Evolutionary conservation across 2,329 filamentous ascomycete genomes (phyloP).

Genomic region (Cladophialophora psammophila): DNA sequence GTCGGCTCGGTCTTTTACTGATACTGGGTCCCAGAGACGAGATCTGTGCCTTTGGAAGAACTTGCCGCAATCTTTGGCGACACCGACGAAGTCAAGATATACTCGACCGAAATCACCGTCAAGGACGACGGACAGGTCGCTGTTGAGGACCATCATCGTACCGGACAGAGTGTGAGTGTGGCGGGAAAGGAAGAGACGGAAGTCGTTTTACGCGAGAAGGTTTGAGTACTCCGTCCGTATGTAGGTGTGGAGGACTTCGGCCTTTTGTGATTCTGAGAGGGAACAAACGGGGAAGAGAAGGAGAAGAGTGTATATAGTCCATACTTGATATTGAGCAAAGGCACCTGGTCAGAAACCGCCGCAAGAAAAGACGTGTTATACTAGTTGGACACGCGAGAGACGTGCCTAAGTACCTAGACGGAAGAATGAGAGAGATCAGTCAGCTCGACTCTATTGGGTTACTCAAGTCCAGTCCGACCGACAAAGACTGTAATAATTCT

Average conservation of each 20-base stretch:
- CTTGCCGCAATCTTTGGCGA: slow-evolving; percentile 42
- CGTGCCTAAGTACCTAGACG: not conserved
- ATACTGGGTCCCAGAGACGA: slow-evolving; percentile 43
- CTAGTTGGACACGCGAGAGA: too few relatives aligned
- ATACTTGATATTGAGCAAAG: not conserved
- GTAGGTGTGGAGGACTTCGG: not conserved
- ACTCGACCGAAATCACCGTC: slow-evolving; percentile 4
- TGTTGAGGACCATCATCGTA: not conserved
- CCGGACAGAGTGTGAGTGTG: not conserved
- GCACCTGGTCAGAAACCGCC: not conserved
- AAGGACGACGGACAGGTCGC: not conserved
- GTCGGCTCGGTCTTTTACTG: slow-evolving; percentile 6
- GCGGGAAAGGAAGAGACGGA: not conserved
- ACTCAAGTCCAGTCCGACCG: too few relatives aligned
- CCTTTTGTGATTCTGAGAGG: not conserved
- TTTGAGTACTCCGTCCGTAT: not conserved
- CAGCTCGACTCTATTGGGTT: too few relatives aligned
- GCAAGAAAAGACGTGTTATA: not conserved
- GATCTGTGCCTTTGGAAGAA: slow-evolving; percentile 43
- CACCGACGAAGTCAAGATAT: slow-evolving; percentile 11
- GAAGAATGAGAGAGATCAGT: not conserved
- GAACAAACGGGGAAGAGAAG: not conserved
- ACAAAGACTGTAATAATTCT: too few relatives aligned
- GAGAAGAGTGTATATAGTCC: too few relatives aligned
- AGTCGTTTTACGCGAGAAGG: not conserved